Conservation (phyloP, 2,329 filamentous ascomycete species). For the Talaromyces sp. region DNA sequence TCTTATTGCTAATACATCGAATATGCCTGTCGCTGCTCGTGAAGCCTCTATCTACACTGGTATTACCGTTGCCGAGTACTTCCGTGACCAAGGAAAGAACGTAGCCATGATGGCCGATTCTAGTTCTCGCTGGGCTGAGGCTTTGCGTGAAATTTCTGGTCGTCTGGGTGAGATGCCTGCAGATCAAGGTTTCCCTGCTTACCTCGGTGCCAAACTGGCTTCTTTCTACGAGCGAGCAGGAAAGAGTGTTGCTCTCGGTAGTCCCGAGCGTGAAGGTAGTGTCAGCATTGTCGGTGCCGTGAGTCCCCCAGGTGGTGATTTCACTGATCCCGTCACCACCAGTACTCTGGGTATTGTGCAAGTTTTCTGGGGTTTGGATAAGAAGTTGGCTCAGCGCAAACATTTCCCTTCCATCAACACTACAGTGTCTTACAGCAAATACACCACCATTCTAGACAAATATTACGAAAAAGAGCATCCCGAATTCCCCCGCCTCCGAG, state of each 20-base stretch:
- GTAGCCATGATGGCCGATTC: conserved; percentile 99
- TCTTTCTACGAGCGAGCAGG: conserved; percentile 99
- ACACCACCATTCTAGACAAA: conserved; percentile 80
- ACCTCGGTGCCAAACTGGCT: conserved; percentile 91
- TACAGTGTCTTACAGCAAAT: conserved; percentile 91
- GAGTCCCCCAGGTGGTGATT: conserved; percentile 96
- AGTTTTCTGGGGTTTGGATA: conserved; percentile 99
- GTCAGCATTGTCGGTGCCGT: conserved; percentile 98
- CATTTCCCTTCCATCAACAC: conserved; percentile 99
- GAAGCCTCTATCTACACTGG: conserved; percentile 98
- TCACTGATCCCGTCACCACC: conserved; percentile 94
- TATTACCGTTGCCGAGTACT: conserved; percentile 94
- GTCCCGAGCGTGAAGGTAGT: conserved; percentile 82
- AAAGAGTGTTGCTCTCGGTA: conserved; percentile 78
- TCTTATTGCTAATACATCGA: conserved; percentile 97
- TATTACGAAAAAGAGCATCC: conserved; percentile 92
- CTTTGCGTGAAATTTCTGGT: conserved; percentile 96
- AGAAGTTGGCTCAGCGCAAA: conserved; percentile 98
- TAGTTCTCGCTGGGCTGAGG: conserved; percentile 96
- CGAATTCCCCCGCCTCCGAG: conserved; percentile 87
- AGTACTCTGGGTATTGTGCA: conserved; percentile 95
- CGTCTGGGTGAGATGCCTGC: conserved; percentile 99
- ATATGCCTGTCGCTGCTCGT: conserved; percentile 98
- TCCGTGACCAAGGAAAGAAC: conserved; percentile 92
- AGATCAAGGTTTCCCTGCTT: conserved; percentile 98